Percentiles rank a stretch among this genome's conserved stretches.
Evolutionary conservation across 768 basidiomycete genomes (phyloP).

Genomic region (Cytidiella melzeri): DNA sequence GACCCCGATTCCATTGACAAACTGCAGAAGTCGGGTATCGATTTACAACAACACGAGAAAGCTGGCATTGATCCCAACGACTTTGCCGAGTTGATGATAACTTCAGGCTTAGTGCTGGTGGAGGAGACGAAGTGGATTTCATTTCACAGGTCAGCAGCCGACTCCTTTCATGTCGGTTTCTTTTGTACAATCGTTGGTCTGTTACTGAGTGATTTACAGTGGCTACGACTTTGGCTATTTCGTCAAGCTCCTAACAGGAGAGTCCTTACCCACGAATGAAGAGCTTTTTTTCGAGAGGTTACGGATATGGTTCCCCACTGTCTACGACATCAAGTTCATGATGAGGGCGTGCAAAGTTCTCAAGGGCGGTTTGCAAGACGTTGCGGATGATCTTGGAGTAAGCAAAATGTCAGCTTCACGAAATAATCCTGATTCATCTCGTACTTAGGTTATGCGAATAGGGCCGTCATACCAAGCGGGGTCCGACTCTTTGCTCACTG

Average conservation of each 20-base stretch:
- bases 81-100: slow-evolving; percentile 96
- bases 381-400: slow-evolving; percentile 94
- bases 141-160: slow-evolving; percentile 79
- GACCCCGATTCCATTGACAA: slow-evolving; percentile 96
- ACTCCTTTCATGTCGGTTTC: background rate
- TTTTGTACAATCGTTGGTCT: slow-evolving; percentile 4
- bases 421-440: background rate
- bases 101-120: slow-evolving; percentile 85
- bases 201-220: slow-evolving; percentile 36
- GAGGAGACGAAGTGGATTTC: slow-evolving; percentile 95
- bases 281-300: slow-evolving; percentile 86
- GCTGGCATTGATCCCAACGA: slow-evolving; percentile 89
- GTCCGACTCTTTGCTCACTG: slow-evolving; percentile 92
- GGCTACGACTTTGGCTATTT: slow-evolving; percentile 99
- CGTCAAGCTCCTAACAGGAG: slow-evolving; percentile 83
- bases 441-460: slow-evolving; percentile 74
- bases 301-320: slow-evolving; percentile 88
- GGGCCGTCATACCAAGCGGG: slow-evolving; percentile 94
- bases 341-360: slow-evolving; percentile 81
- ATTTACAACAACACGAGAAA: slow-evolving; percentile 90
- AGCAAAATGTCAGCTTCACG: slow-evolving; percentile 17
- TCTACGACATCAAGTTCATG: slow-evolving; percentile 97
- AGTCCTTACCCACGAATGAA: slow-evolving; percentile 84
- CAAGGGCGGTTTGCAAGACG: slow-evolving; percentile 88
- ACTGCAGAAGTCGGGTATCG: slow-evolving; percentile 90